Base-by-base conservation (phyloP, 2,329 filamentous ascomycete genomes). In the Purpureocillium lavendulum region DNA sequence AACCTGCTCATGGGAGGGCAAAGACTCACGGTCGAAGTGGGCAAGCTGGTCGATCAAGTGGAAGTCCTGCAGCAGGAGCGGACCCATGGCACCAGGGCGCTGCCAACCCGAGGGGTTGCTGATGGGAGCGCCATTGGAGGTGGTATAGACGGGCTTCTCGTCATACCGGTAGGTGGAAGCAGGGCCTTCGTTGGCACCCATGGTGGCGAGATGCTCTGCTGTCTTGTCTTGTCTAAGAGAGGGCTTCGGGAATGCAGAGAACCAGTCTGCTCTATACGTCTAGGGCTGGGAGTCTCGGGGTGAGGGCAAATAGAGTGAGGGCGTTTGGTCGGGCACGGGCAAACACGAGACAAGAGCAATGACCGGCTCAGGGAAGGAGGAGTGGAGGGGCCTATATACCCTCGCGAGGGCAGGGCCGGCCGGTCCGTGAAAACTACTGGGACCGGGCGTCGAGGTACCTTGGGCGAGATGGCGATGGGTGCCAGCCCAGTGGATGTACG, bases 21-120 rank as follows among this genome's bases (percentile, higher is more conserved):
- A 7, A 30, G n/a, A 33, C 48, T 14, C 38, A 48, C 69, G 67
- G 56, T 67, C 67, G 54, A 74, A 71, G 56, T 72, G 64, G 14
- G 69, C 70, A 35, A 83, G 66, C 28, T 78, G 59, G 47, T 80
- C 79, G 48, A 83, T 75, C 55, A 82, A 58, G 53, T 82, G 77
- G 54, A 80, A 80, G 54, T 81, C 77, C 51, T 81, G 77, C 16
- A 82, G 69, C 44, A 80, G 62, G 30, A 82, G 64, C 46, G 77
- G 77, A 1, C 77, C 76, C 49, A 72, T 73, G 32, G 52, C 44
- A 36, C 76, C 77, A 28, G 75, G 59, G 41, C 77, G 67, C 56
- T 78, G 73, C 53, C 55, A 61, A 33, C 47, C 56, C 44, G 53
- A 45, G 30, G 73, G 71, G 49, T 73, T 66, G 43, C 70, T 65